These are phyloP conservation scores for Arabis alpina DNA, from an alignment of 345 rosid species.

Conservation along the genomic window DNA sequence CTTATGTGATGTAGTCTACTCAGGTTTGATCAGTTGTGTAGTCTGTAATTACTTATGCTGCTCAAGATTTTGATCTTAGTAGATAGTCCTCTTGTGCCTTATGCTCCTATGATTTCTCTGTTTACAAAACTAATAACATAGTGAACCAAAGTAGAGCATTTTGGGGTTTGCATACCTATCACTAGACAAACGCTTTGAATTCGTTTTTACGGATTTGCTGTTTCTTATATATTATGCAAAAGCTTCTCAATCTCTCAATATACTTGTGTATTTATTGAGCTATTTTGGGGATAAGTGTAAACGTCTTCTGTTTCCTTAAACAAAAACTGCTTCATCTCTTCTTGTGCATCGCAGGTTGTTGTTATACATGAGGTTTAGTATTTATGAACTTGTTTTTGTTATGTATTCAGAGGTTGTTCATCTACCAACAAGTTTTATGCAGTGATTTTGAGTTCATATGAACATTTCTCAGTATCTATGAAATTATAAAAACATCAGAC, in stretches of 20 bases:
- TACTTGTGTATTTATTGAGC: background rate
- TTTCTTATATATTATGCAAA: background rate
- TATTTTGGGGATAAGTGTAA: background rate
- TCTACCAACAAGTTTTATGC: background rate
- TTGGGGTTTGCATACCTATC: too few relatives aligned
- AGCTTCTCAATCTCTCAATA: background rate
- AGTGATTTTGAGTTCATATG: background rate
- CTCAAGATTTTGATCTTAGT: conserved; percentile 10
- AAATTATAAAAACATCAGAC: background rate
- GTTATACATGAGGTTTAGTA: background rate
- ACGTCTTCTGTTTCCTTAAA: too few relatives aligned
- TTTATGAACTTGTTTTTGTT: background rate
- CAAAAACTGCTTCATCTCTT: background rate
- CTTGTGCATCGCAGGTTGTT: too few relatives aligned
- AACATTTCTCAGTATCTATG: background rate
- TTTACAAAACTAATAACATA: too few relatives aligned
- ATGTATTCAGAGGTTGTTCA: background rate
- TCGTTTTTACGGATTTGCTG: background rate
- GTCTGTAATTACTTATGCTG: background rate
- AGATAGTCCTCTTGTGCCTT: background rate
- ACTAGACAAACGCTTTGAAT: background rate
- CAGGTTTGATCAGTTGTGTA: background rate
- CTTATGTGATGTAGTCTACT: background rate
- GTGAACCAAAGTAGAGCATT: too few relatives aligned
- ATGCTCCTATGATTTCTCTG: background rate